These are phyloP conservation scores for Zygosaccharomyces kombuchaensis DNA, from an alignment of 805 yeast genomes.

Conservation along the genomic window DNA sequence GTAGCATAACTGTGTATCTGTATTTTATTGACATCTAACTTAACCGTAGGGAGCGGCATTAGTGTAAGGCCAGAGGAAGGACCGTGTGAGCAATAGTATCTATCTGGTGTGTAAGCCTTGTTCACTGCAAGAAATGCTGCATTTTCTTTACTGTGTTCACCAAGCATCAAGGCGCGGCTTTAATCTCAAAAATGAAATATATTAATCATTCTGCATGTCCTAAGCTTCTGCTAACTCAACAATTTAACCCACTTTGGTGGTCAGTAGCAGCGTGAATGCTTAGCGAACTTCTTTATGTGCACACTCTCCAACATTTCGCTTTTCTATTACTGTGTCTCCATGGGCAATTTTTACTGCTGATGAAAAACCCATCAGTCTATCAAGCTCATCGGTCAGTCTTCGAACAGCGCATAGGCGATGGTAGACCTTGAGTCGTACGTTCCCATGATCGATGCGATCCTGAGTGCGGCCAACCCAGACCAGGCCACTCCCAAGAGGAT, in stretches of 20 bases:
- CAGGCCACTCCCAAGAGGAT: conserved; percentile 67
- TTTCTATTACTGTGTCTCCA: neutral
- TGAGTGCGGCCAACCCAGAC: conserved; percentile 65
- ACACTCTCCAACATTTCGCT: neutral
- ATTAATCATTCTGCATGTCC: no score
- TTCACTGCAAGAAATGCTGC: no score
- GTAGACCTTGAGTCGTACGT: conserved; percentile 38
- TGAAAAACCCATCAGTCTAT: neutral
- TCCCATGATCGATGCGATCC: conserved; percentile 70
- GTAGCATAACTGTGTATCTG: neutral
- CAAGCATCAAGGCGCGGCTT: no score
- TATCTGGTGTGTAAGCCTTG: no score
- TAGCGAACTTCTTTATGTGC: neutral
- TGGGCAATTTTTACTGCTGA: neutral
- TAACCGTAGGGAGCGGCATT: neutral
- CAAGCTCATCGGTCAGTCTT: neutral
- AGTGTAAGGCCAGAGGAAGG: neutral
- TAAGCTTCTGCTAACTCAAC: no score
- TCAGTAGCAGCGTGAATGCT: neutral
- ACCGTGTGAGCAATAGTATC: no score
- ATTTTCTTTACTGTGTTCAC: no score
- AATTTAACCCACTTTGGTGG: no score
- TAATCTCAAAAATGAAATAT: no score
- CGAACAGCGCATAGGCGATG: conserved; percentile 5
- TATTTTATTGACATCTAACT: neutral